These are phyloP conservation scores for Russula lepida DNA, from an alignment of 768 basidiomycete genomes.

Conservation along the genomic window DNA sequence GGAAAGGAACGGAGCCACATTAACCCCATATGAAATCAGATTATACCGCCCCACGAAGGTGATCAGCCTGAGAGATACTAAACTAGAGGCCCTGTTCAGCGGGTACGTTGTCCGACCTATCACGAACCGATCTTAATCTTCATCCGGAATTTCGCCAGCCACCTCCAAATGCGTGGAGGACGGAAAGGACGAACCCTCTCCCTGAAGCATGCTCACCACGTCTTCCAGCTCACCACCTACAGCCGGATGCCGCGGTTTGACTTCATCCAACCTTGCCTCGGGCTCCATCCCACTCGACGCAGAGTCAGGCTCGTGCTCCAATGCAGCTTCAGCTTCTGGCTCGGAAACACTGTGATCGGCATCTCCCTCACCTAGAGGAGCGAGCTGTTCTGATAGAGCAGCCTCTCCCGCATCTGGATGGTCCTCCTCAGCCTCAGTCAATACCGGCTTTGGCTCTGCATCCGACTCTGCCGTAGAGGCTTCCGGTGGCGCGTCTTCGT, in stretches of 20 bases:
- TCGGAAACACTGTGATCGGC: neutral
- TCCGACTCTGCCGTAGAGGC: conserved; percentile 3
- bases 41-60: too few relatives aligned
- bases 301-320: conserved; percentile 16
- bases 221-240: conserved; percentile 46
- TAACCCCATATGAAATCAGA: neutral
- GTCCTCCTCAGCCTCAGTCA: conserved; percentile 4
- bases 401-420: conserved; percentile 3
- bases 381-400: neutral
- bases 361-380: conserved; percentile 15
- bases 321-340: conserved; percentile 10
- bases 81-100: neutral
- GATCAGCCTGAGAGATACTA: too few relatives aligned
- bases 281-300: conserved; percentile 16
- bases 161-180: conserved; percentile 14
- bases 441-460: neutral
- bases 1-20: neutral
- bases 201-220: conserved; percentile 60
- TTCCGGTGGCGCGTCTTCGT: conserved; percentile 15
- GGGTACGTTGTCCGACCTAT: neutral
- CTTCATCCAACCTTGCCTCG: conserved; percentile 21
- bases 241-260: conserved; percentile 16
- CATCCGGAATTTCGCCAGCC: conserved; percentile 46
- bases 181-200: conserved; percentile 24
- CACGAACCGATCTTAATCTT: conserved; percentile 29